A percentile compares a stretch with the other conserved stretches of the same genome.
phyloP scores from a whole-genome alignment of 257 asterid genomes.

The Echites panduratus region DNA sequence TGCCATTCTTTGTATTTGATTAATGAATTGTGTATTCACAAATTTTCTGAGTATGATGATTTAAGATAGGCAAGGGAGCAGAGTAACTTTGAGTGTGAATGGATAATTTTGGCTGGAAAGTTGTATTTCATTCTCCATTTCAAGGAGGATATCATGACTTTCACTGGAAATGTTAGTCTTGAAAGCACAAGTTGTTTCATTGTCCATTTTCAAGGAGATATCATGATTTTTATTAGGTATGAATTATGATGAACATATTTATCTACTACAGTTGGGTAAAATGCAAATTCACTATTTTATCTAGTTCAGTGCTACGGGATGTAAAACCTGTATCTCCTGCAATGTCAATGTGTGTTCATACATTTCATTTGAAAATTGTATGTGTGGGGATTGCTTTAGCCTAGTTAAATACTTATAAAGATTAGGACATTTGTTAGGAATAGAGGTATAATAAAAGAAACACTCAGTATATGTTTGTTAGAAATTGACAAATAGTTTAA shows the following conservation, averaged over 20 bases:
- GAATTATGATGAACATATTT: neutral
- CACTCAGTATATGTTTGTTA: neutral
- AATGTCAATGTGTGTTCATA: neutral
- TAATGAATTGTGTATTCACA: neutral
- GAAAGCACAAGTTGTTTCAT: neutral
- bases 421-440: neutral
- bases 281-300: neutral
- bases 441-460: neutral
- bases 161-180: neutral
- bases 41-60: neutral
- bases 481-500: neutral
- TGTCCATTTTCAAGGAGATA: neutral
- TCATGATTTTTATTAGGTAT: neutral
- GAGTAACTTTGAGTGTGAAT: neutral
- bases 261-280: neutral
- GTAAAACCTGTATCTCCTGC: neutral
- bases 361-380: neutral
- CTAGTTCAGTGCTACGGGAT: neutral
- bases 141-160: neutral
- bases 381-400: neutral
- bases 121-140: neutral
- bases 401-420: neutral
- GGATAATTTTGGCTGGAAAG: neutral
- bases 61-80: neutral
- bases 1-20: neutral